phyloP scores from a whole-genome alignment of 495 filamentous ascomycete species.

The Daldinia caldariorum region DNA sequence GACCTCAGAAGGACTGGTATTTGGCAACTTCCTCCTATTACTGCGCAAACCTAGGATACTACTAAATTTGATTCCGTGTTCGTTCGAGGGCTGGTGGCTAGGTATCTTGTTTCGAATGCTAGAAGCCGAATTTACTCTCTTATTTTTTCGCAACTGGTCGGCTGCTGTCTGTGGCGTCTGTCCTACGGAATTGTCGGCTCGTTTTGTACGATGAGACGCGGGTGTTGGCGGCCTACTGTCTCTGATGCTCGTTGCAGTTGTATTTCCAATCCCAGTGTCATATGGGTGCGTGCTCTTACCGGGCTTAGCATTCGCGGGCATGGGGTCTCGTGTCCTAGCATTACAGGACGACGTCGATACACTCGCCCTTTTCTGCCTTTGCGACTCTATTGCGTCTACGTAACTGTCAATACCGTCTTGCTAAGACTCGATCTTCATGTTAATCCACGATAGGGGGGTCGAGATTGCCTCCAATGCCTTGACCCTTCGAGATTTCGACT shows the following conservation, averaged over 20 bases:
- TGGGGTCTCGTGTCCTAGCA: background rate
- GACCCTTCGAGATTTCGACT: conserved; percentile 29
- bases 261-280: conserved; percentile 37
- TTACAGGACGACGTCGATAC: conserved; percentile 9
- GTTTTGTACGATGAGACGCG: conserved; percentile 2
- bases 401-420: conserved; percentile 37
- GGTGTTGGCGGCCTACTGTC: background rate
- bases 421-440: conserved; percentile 39
- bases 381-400: conserved; percentile 30
- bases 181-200: background rate
- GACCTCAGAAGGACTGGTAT: conserved; percentile 4
- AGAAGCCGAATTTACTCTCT: conserved; percentile 15
- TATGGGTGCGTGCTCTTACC: conserved; percentile 45
- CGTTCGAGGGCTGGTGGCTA: background rate
- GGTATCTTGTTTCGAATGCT: conserved; percentile 12
- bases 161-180: conserved; percentile 1
- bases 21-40: conserved; percentile 3
- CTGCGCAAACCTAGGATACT: conserved; percentile 12
- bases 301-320: conserved; percentile 10
- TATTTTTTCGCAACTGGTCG: conserved; percentile 8
- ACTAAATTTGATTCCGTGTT: conserved; percentile 17
- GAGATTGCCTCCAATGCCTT: conserved; percentile 34
- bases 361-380: conserved; percentile 27
- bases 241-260: background rate
- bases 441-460: conserved; percentile 31